Conservation (phyloP, 2,329 filamentous ascomycete species). For the Microdochium trichocladiopsis region DNA sequence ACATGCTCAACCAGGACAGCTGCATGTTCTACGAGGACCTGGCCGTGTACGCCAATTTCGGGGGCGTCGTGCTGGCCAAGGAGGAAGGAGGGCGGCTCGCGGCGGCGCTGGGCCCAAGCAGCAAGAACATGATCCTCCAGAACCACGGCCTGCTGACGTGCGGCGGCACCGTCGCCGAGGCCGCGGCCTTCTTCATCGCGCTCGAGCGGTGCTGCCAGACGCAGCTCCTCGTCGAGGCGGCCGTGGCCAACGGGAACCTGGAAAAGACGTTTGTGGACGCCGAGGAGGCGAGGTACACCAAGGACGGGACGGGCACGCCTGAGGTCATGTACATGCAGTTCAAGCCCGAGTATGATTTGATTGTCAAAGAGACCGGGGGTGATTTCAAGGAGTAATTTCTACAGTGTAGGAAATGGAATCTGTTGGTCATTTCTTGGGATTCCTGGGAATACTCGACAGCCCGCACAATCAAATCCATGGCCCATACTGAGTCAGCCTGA, state of each 20-base stretch:
- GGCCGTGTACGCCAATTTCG: constrained; percentile 48
- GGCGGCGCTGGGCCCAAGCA: constrained; percentile 38
- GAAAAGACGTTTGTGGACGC: constrained; percentile 22
- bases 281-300: constrained; percentile 32
- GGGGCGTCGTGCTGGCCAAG: constrained; percentile 48
- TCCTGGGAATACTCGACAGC: no score
- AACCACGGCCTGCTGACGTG: constrained; percentile 59
- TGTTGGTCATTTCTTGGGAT: no score
- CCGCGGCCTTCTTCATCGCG: constrained; percentile 49
- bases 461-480: no score
- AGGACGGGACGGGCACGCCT: no score
- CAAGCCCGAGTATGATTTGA: no score
- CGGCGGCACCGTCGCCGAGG: constrained; percentile 54
- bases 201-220: constrained; percentile 24
- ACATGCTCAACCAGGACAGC: constrained; percentile 52
- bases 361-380: no score
- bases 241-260: no score
- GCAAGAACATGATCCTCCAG: constrained; percentile 44
- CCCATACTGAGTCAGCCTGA: no score
- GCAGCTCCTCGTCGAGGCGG: constrained; percentile 22
- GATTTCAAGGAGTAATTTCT: no score
- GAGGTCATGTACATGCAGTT: no score
- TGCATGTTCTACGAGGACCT: constrained; percentile 48
- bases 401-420: no score
- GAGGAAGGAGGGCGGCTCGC: constrained; percentile 50